Percentiles rank a stretch among this genome's conserved stretches.
Conservation (phyloP, 2,329 filamentous ascomycete genomes). For the Hypoxylon sp. region DNA sequence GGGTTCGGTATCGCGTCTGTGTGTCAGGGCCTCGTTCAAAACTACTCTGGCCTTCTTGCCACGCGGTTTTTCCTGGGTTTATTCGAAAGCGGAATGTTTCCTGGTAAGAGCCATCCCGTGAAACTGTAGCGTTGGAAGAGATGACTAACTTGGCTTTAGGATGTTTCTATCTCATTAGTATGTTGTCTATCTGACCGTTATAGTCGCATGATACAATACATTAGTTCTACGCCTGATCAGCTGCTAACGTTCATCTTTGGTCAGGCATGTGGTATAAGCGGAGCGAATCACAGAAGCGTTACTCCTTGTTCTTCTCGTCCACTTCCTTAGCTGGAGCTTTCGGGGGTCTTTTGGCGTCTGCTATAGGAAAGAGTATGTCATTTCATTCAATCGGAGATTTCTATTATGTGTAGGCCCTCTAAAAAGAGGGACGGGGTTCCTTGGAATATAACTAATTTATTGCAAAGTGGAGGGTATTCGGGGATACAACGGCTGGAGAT, state of each 20-base stretch:
- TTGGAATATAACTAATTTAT: conserved; percentile 21
- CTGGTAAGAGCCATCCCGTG: conserved; percentile 38
- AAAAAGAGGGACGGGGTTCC: neutral
- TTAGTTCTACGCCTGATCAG: neutral
- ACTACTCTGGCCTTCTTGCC: conserved; percentile 81
- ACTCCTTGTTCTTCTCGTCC: conserved; percentile 92
- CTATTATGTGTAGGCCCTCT: neutral
- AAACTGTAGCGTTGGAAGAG: neutral
- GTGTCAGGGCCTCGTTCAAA: conserved; percentile 82
- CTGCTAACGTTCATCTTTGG: conserved; percentile 35
- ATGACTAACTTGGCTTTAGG: conserved; percentile 65
- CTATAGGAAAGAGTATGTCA: conserved; percentile 80
- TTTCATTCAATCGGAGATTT: neutral
- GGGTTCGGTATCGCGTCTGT: conserved; percentile 83
- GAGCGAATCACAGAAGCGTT: conserved; percentile 89
- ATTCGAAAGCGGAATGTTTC: conserved; percentile 77
- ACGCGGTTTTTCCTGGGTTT: conserved; percentile 85
- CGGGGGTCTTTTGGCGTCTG: conserved; percentile 86
- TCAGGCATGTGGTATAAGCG: conserved; percentile 89
- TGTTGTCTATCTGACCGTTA: conserved; percentile 70
- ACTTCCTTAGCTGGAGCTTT: conserved; percentile 87
- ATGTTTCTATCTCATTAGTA: conserved; percentile 75
- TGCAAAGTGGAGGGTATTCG: conserved; percentile 73
- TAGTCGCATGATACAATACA: conserved; percentile 35
- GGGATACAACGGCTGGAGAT: conserved; percentile 82